A percentile compares a stretch with the other conserved stretches of the same genome.
Conservation (phyloP, 768 basidiomycete genomes). For the Podaxis mareebaensis region DNA sequence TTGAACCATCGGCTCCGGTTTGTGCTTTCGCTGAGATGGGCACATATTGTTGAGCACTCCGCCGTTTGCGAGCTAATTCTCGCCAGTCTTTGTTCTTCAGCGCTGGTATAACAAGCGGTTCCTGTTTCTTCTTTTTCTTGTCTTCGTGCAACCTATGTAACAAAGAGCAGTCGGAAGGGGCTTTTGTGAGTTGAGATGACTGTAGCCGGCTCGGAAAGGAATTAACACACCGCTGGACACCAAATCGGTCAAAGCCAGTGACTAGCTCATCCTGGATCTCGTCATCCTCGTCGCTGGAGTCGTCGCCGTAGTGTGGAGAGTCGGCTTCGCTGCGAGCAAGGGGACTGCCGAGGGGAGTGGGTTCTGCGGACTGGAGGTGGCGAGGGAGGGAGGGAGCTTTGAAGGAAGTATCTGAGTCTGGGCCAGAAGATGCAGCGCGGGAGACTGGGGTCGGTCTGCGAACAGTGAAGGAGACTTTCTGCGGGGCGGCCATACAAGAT, state of each 20-base stretch:
- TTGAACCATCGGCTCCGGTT: slow-evolving; percentile 69
- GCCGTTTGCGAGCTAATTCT: slow-evolving; percentile 69
- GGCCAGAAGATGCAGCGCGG: slow-evolving; percentile 59
- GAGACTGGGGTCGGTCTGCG: slow-evolving; percentile 75
- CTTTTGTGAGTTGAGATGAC: slow-evolving; percentile 79
- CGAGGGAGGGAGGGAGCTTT: slow-evolving; percentile 64
- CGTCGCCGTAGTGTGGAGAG: slow-evolving; percentile 24
- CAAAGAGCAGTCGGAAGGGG: slow-evolving; percentile 22
- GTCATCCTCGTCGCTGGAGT: slow-evolving; percentile 65
- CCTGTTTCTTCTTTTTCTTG: slow-evolving; percentile 45
- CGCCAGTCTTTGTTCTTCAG: slow-evolving; percentile 92
- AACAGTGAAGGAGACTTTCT: slow-evolving; percentile 80
- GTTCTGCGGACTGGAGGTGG: slow-evolving; percentile 43
- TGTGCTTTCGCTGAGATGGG: slow-evolving; percentile 59
- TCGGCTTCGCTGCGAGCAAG: slow-evolving; percentile 44
- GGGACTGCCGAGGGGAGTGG: slow-evolving; percentile 51
- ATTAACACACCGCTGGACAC: slow-evolving; percentile 82
- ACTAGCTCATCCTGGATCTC: slow-evolving; percentile 65
- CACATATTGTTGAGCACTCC: slow-evolving; percentile 54
- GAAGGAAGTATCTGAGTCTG: slow-evolving; percentile 61
- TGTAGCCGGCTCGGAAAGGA: slow-evolving; percentile 26
- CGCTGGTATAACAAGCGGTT: slow-evolving; percentile 83
- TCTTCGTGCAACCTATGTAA: slow-evolving; percentile 44
- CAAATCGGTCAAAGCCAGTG: slow-evolving; percentile 69
- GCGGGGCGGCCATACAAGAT: slow-evolving; percentile 16